phyloP scores from a whole-genome alignment of 768 basidiomycete genomes.

The Pleurotus citrinopileatus region DNA sequence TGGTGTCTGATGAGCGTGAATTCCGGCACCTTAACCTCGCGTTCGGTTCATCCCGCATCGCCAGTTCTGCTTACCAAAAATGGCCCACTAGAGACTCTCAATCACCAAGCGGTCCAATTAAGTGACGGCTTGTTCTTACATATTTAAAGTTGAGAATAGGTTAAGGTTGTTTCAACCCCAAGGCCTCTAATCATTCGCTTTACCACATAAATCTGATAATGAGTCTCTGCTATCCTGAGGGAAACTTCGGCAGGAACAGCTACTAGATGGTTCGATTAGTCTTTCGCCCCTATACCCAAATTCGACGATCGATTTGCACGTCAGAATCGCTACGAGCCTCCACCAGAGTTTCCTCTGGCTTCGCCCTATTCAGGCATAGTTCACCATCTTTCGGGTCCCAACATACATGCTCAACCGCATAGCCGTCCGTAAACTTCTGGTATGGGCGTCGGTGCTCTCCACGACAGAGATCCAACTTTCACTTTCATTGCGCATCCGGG shows the following conservation, averaged over 20 bases:
- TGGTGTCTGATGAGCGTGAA: constrained; percentile 84
- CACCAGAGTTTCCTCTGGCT: constrained; percentile 97
- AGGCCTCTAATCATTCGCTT: constrained; percentile 92
- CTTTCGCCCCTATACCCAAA: constrained; percentile 96
- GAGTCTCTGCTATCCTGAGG: constrained; percentile 59
- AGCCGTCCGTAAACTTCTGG: constrained; percentile 70
- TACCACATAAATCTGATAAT: constrained; percentile 62
- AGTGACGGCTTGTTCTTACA: constrained; percentile 83
- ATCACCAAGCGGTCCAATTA: constrained; percentile 79
- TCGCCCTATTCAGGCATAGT: constrained; percentile 87
- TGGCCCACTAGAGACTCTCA: constrained; percentile 80
- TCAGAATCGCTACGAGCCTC: constrained; percentile 95
- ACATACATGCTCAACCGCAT: constrained; percentile 81
- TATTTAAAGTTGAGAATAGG: constrained; percentile 83
- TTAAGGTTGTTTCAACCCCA: constrained; percentile 88
- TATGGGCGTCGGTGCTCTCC: constrained; percentile 74
- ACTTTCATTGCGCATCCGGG: constrained; percentile 70
- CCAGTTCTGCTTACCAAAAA: constrained; percentile 74
- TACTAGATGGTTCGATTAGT: constrained; percentile 95
- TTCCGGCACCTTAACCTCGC: constrained; percentile 76
- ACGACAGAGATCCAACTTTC: constrained; percentile 61
- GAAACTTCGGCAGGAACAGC: constrained; percentile 92
- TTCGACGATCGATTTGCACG: constrained; percentile 95
- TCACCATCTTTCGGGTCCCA: constrained; percentile 91
- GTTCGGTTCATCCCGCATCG: constrained; percentile 71